Base-by-base conservation (phyloP, 495 filamentous ascomycete genomes). In the Cercophora newfieldiana region DNA sequence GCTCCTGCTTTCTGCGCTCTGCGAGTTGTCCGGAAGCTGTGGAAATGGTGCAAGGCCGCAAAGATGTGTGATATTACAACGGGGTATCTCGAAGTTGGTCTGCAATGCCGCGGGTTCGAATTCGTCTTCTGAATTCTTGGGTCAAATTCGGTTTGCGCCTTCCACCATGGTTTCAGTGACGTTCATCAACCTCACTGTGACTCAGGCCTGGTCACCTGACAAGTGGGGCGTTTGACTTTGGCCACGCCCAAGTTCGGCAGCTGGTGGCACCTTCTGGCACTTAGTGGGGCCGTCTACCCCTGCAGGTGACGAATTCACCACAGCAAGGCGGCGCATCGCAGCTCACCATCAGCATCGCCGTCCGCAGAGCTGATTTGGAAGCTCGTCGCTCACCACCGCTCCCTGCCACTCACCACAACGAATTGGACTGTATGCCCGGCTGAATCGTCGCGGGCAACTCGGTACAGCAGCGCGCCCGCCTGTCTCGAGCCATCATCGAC, bases 161-260 rank as follows among this genome's bases (percentile, higher is more conserved):
- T 16, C 30, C 54, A 22, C 50, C 50, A 16, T 21, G 1, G 54
- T 25, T 31, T 21, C 47, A 49, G 28, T 77, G 74, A 77, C 74
- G 74, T 77, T 72, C 65, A 61, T 55, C 19, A 55, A 48, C 37
- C 51, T 65, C 55, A 50, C 64, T 66, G 75, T 75, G 71, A 75
- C 67, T 74, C 73, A 75, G 71, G 49, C 26, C 62, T n/a, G 18
- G 51, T 74, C 75, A 75, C 65, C 68, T 77, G 75, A 77, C 57
- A 72, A 59, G 73, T 62, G 72, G 72, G 71, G 68, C 33, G 25
- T n/a, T 25, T 31, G 21, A 21, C 16, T 21, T 19, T 26, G 37
- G 21, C 21, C 59, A 61, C 16, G n/a, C 56, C n/a, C 51, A 24
- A 54, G 44, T 12, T 19, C 21, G 59, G 37, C 65, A 66, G 59